These are phyloP conservation scores for Syzygium syzygioides DNA, from an alignment of 441 rosid species.

Conservation along the genomic window DNA sequence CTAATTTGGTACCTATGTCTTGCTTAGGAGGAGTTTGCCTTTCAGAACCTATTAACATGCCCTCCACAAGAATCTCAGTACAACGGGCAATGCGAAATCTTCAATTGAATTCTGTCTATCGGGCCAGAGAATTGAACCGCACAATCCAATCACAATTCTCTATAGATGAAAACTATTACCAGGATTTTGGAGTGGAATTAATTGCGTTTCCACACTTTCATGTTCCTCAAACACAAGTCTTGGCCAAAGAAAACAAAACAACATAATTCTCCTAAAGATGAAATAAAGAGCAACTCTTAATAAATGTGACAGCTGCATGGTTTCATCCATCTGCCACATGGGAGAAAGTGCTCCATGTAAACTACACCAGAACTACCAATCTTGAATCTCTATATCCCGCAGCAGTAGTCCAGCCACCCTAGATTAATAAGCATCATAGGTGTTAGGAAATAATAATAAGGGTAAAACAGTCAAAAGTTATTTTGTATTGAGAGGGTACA, in stretches of 20 bases:
- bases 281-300: neutral
- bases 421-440: neutral
- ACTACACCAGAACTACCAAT: neutral
- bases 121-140: neutral
- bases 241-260: neutral
- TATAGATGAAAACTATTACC: neutral
- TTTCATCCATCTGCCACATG: neutral
- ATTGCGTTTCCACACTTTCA: neutral
- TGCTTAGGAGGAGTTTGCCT: neutral
- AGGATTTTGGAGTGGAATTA: neutral
- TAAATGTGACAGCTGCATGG: neutral
- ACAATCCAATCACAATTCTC: neutral
- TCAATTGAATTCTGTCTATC: neutral
- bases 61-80: neutral
- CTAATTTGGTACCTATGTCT: neutral
- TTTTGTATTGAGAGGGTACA: no score
- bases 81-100: neutral
- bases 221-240: neutral
- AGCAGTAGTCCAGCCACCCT: neutral
- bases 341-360: neutral
- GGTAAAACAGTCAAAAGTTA: no score
- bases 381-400: neutral
- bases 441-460: no score
- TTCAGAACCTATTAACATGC: neutral
- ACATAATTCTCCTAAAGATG: neutral